phyloP scores from a whole-genome alignment of 768 basidiomycete species.

The Phanerodontia chrysosporium region DNA sequence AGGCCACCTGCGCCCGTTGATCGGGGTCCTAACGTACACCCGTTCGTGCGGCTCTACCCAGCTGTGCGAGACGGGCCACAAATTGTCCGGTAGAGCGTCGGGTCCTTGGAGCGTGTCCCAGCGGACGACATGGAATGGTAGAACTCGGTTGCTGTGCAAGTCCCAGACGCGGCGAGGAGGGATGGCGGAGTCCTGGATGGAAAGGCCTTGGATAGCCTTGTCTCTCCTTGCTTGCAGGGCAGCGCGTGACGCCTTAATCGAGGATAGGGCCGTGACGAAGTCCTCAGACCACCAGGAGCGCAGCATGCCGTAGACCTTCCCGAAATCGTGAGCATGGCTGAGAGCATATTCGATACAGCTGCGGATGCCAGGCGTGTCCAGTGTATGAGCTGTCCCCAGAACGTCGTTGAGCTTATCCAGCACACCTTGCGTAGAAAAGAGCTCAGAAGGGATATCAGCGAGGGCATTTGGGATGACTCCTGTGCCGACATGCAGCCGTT shows the following conservation, averaged over 20 bases:
- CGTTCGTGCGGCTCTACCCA: background rate
- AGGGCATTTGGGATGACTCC: background rate
- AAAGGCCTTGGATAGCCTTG: background rate
- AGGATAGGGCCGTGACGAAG: background rate
- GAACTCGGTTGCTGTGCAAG: conserved; percentile 5
- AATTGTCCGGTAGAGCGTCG: background rate
- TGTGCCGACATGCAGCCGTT: too few relatives aligned
- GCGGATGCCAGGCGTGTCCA: background rate
- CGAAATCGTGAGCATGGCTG: background rate
- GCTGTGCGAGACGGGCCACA: conserved; percentile 1
- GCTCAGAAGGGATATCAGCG: background rate
- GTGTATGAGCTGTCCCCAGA: background rate
- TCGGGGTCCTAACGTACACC: background rate
- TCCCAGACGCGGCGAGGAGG: conserved; percentile 3
- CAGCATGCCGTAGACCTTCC: background rate
- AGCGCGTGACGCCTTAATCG: background rate
- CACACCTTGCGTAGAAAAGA: background rate
- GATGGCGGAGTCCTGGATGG: background rate
- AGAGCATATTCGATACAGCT: background rate
- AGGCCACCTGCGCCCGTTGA: background rate
- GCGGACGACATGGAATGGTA: background rate
- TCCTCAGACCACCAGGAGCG: background rate
- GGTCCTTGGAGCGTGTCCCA: background rate
- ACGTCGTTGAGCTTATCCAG: background rate
- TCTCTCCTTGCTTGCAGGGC: background rate